Base-by-base conservation (phyloP, 2,329 filamentous ascomycete genomes). In the Aspergillus carbonarius region DNA sequence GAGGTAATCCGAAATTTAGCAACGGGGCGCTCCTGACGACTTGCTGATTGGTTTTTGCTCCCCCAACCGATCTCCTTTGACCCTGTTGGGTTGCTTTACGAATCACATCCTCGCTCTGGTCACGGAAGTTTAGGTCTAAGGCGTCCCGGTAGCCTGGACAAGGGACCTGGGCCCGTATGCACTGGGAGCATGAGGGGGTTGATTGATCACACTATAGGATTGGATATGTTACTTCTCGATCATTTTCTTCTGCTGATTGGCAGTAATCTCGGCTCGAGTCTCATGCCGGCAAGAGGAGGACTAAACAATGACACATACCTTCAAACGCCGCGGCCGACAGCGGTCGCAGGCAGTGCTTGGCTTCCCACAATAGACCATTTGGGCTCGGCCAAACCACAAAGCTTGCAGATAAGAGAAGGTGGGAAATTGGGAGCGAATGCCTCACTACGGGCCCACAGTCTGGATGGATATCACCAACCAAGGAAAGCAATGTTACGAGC, bases 21-120 rank as follows among this genome's bases (percentile, higher is more conserved):
- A 17, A n/a, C 7, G 17, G 15, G 5, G 13, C 15, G 5, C 17
- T 39, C 17, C 37, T 39, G n/a, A n/a, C 37, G 15, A 17, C 15
- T 17, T 25, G 37, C 30, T 20, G 18, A 12, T 3, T 39, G 12
- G 5, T 27, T 10, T 8, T 39, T 32, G 37, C 23, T 52, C 15
- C 10, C 7, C 4, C 7, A 7, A 4, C n/a, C 25, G 25, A 27
- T 27, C 7, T 27, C 25, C 20, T 52, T 6, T 18, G 32, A n/a
- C 15, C 12, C 20, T 18, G 35, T 5, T 23, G 30, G 1, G 3
- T 8, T 27, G 17, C 49, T 8, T 52, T 52, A 10, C 49, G 30
- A 23, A 52, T 40, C 15, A 52, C 49, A n/a, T 52, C 49, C 5
- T 52, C 17, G 34, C 49, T 52, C 20, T 52, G 49, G 17, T 52